Conservation (phyloP, 768 basidiomycete genomes). For the Serendipita sp. region DNA sequence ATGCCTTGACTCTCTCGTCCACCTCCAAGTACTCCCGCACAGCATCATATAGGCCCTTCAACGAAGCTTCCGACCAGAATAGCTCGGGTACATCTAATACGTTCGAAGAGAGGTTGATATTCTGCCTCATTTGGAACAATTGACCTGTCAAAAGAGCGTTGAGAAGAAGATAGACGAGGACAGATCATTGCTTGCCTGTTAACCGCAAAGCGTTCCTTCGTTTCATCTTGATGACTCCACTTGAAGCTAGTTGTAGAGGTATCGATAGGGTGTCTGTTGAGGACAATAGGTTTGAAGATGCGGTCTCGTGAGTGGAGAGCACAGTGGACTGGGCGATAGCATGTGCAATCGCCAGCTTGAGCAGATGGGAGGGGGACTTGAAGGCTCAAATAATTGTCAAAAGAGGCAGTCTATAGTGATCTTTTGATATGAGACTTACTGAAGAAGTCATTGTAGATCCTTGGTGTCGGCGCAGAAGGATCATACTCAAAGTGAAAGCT, state of each 20-base stretch:
- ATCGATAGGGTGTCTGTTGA: slow-evolving; percentile 64
- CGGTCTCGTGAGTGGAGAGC: slow-evolving; percentile 72
- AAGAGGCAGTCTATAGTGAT: not conserved
- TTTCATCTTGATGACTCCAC: slow-evolving; percentile 58
- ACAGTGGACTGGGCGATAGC: slow-evolving; percentile 90
- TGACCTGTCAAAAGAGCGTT: slow-evolving; percentile 15
- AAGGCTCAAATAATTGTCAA: slow-evolving; percentile 38
- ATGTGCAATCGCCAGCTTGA: slow-evolving; percentile 86
- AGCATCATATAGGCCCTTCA: slow-evolving; percentile 80
- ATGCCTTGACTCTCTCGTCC: slow-evolving; percentile 55
- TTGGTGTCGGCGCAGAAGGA: slow-evolving; percentile 62
- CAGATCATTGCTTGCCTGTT: slow-evolving; percentile 34
- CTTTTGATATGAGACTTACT: slow-evolving; percentile 35
- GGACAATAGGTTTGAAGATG: slow-evolving; percentile 60
- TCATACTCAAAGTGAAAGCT: slow-evolving; percentile 92
- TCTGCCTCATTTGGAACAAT: slow-evolving; percentile 73
- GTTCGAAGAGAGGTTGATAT: slow-evolving; percentile 83
- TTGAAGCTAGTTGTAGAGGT: slow-evolving; percentile 63
- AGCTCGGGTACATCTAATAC: slow-evolving; percentile 87
- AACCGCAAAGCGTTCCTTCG: slow-evolving; percentile 74
- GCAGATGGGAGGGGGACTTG: slow-evolving; percentile 77
- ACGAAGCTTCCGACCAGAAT: slow-evolving; percentile 87
- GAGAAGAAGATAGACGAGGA: not conserved
- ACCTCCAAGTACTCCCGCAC: slow-evolving; percentile 95
- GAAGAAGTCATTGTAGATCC: slow-evolving; percentile 94